These are phyloP conservation scores for Saturnispora saitoi DNA, from an alignment of 805 yeast genomes.

Conservation along the genomic window DNA sequence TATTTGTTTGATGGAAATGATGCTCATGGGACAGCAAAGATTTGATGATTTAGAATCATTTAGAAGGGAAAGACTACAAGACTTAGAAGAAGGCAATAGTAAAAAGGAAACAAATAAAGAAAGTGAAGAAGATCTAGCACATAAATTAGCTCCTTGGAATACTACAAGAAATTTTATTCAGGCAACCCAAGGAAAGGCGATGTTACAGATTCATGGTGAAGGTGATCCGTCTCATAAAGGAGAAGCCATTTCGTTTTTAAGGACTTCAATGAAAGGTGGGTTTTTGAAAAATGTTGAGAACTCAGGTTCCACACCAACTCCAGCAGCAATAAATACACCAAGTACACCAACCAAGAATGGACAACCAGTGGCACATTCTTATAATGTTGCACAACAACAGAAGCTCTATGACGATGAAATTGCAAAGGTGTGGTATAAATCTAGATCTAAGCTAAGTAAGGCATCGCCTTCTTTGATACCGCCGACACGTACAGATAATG, in stretches of 20 bases:
- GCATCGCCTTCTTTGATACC: slow-evolving; percentile 20
- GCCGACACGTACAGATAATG: slow-evolving; percentile 16
- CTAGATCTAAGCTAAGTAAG: slow-evolving; percentile 49
- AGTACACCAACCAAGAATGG: slow-evolving; percentile 29
- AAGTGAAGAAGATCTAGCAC: slow-evolving; percentile 59
- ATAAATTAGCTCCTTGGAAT: slow-evolving; percentile 91
- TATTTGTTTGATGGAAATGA: slow-evolving; percentile 73
- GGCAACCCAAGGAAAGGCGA: slow-evolving; percentile 94
- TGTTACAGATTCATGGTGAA: slow-evolving; percentile 88
- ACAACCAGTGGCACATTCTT: slow-evolving; percentile 49
- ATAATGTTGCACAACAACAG: slow-evolving; percentile 79
- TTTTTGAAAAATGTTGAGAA: slow-evolving; percentile 34
- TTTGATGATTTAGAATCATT: slow-evolving; percentile 72
- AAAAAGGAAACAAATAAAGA: slow-evolving; percentile 25
- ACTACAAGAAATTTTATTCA: slow-evolving; percentile 82
- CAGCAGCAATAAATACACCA: slow-evolving; percentile 5
- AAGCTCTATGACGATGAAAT: slow-evolving; percentile 88
- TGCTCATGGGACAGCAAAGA: slow-evolving; percentile 88
- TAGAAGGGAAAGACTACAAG: slow-evolving; percentile 30
- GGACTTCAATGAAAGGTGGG: slow-evolving; percentile 94
- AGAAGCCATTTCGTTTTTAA: slow-evolving; percentile 76
- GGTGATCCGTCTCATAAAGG: slow-evolving; percentile 94
- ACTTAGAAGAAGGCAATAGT: slow-evolving; percentile 10
- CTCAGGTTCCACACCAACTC: slow-evolving; percentile 15
- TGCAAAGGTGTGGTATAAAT: slow-evolving; percentile 81